Conservation (phyloP, 306 rosid genomes). For the Alnus glutinosa region DNA sequence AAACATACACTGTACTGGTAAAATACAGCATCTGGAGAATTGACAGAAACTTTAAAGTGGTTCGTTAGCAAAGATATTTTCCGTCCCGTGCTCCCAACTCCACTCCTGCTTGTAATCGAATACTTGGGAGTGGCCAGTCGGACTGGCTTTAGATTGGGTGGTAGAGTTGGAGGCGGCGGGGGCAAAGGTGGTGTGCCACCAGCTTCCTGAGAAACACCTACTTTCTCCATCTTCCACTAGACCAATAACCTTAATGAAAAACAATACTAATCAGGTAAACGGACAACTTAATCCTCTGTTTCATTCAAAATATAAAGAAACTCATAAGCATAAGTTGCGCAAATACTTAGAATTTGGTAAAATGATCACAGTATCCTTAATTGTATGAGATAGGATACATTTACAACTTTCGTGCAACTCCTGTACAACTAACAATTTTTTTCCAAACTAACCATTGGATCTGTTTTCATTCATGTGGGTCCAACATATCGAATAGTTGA, state of each 20-base stretch:
- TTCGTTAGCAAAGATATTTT: constrained; percentile 53
- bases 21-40: constrained; percentile 63
- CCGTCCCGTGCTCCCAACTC: constrained; percentile 60
- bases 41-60: constrained; percentile 62
- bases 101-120: constrained; percentile 57
- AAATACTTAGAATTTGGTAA: neutral
- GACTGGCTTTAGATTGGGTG: constrained; percentile 34
- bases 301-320: neutral
- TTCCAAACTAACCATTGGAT: too few relatives aligned
- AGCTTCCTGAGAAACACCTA: constrained; percentile 32
- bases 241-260: neutral
- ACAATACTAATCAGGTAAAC: neutral
- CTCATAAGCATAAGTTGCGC: neutral
- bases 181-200: constrained; percentile 37
- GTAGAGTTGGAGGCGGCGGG: constrained; percentile 30
- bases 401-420: too few relatives aligned
- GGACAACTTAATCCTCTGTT: neutral
- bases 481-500: too few relatives aligned
- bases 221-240: constrained; percentile 36
- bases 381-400: neutral
- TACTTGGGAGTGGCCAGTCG: constrained; percentile 32
- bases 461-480: too few relatives aligned
- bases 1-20: constrained; percentile 80
- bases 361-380: neutral
- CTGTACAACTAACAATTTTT: too few relatives aligned